Conservation (phyloP, 2,329 filamentous ascomycete genomes). For the Shiraia bambusicola region DNA sequence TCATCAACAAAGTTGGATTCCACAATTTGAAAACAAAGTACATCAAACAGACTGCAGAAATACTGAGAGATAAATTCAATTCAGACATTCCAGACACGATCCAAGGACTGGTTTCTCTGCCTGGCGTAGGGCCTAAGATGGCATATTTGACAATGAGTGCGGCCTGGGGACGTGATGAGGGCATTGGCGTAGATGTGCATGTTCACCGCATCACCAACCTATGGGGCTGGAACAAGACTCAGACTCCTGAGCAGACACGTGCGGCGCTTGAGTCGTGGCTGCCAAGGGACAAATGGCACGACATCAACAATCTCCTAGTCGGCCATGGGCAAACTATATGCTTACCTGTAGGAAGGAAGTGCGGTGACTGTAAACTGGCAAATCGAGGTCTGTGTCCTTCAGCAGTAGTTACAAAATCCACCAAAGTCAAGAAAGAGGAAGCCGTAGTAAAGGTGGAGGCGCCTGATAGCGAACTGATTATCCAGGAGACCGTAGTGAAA, state of each 20-base stretch:
- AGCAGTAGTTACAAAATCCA: conserved; percentile 50
- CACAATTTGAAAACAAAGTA: conserved; percentile 92
- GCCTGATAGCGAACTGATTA: conserved; percentile 31
- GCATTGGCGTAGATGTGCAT: conserved; percentile 92
- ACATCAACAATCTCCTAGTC: conserved; percentile 88
- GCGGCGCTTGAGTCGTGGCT: conserved; percentile 77
- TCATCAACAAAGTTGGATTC: conserved; percentile 85
- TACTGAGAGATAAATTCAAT: conserved; percentile 68
- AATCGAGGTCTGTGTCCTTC: conserved; percentile 70
- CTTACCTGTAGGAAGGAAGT: conserved; percentile 74
- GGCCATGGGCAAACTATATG: conserved; percentile 87
- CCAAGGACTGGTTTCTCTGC: conserved; percentile 71
- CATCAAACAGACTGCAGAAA: conserved; percentile 72
- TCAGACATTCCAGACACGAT: conserved; percentile 81
- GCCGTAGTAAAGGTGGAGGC: conserved; percentile 41
- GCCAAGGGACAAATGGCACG: conserved; percentile 81
- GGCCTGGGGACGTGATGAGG: conserved; percentile 68
- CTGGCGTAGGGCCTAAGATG: conserved; percentile 94
- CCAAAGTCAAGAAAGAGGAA: conserved; percentile 53
- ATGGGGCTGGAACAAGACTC: conserved; percentile 87
- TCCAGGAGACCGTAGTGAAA: conserved; percentile 21
- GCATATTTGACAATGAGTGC: conserved; percentile 83
- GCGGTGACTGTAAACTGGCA: conserved; percentile 83
- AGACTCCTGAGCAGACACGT: conserved; percentile 79
- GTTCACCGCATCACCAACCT: conserved; percentile 93